Percentiles rank a stretch among this genome's conserved stretches.
Evolutionary conservation across 1,284 basidiomycete species (phyloP).

Genomic region (Cutaneotrichosporon sp.): DNA sequence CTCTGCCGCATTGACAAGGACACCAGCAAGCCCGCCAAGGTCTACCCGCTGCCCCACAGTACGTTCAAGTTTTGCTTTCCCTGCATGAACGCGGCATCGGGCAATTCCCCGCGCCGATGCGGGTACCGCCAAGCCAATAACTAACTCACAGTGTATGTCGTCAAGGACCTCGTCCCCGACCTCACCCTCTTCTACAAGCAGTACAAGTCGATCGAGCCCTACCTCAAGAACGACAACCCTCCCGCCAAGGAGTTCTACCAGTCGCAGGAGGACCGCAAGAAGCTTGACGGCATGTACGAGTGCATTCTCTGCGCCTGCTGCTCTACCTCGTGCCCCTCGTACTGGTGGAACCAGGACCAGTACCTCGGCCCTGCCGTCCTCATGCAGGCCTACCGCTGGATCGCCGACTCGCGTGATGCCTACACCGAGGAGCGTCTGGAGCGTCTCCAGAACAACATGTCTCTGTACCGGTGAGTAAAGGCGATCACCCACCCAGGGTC

Average conservation of each 20-base stretch:
- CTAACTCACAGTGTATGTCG: slow-evolving; percentile 77
- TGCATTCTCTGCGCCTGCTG: slow-evolving; percentile 75
- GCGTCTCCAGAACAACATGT: slow-evolving; percentile 90
- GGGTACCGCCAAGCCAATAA: too few relatives aligned
- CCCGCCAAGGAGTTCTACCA: slow-evolving; percentile 77
- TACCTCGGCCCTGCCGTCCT: slow-evolving; percentile 95
- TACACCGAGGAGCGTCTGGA: slow-evolving; percentile 79
- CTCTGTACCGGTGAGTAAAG: slow-evolving; percentile 39
- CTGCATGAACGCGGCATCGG: background rate
- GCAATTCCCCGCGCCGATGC: background rate
- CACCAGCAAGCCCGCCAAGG: slow-evolving; percentile 69
- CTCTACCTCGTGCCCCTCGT: slow-evolving; percentile 87
- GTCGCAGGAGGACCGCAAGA: slow-evolving; percentile 84
- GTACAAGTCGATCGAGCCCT: slow-evolving; percentile 98
- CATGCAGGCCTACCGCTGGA: slow-evolving; percentile 96
- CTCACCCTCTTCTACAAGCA: slow-evolving; percentile 68
- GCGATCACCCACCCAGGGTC: too few relatives aligned
- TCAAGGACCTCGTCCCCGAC: slow-evolving; percentile 91
- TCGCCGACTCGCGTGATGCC: slow-evolving; percentile 89
- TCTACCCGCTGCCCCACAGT: slow-evolving; percentile 99
- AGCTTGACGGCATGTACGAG: slow-evolving; percentile 96
- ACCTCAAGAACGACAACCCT: slow-evolving; percentile 84
- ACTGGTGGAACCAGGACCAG: slow-evolving; percentile 99
- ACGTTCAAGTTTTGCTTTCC: slow-evolving; percentile 43
- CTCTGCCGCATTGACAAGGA: slow-evolving; percentile 89